Percentiles rank a stretch among this genome's conserved stretches.
These are phyloP conservation scores for Flaveria robusta DNA, from an alignment of 129 eudicot genomes.

Conservation along the genomic window DNA sequence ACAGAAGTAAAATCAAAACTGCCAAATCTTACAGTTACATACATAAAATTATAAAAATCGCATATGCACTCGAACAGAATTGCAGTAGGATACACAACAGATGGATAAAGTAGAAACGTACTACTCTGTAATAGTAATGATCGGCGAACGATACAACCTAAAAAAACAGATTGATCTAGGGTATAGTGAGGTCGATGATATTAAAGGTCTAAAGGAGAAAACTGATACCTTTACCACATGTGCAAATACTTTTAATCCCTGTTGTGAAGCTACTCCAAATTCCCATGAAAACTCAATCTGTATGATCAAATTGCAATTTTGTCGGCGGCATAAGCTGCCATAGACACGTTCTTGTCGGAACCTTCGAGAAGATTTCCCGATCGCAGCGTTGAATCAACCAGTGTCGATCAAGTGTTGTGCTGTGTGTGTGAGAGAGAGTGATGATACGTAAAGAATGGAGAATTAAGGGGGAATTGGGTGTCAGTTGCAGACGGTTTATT, in stretches of 20 bases:
- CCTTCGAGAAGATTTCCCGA: not conserved
- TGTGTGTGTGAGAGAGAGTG: not conserved
- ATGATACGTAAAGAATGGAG: no score
- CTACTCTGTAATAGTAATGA: not conserved
- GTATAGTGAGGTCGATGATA: no score
- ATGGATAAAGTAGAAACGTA: not conserved
- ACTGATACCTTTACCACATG: conserved; percentile 27
- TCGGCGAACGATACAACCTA: not conserved
- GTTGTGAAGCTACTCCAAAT: conserved; percentile 24
- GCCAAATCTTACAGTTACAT: not conserved
- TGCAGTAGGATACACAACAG: not conserved
- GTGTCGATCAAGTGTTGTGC: not conserved
- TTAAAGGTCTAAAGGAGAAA: not conserved
- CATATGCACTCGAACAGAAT: not conserved
- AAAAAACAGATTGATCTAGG: no score
- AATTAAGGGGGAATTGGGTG: no score
- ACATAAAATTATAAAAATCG: not conserved
- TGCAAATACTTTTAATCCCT: conserved; percentile 20
- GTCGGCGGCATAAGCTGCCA: conserved; percentile 24
- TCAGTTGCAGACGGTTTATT: no score
- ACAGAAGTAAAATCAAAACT: not conserved
- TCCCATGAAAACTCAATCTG: conserved; percentile 23
- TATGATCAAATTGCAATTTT: conserved; percentile 7
- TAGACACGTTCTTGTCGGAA: conserved; percentile 14
- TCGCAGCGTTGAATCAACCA: not conserved